Evolutionary conservation across 345 rosid genomes (phyloP), one percentile per base, ranked within the genome.

Genomic region (Lepidium sativum): DNA sequence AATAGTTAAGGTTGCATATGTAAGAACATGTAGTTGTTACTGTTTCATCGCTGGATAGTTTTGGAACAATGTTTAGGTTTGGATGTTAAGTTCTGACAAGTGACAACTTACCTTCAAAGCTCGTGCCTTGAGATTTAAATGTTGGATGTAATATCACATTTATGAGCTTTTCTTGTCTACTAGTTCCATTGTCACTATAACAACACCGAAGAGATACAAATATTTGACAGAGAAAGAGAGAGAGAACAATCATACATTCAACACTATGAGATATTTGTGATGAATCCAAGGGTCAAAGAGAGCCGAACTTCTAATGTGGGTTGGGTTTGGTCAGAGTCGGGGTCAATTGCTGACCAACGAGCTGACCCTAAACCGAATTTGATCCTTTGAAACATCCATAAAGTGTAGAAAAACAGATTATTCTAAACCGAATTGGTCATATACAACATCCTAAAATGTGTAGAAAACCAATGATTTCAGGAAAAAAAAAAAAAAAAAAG

Each of bases 71-170:
- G 59, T 48, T 41, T 63, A 63, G 65, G 65, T 33, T 17, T 71
- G 70, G 70, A 55, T 63, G 53, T 71, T 31, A 20, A 71, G 44
- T 48, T 49, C 11, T 39, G 70, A 71, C 44, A 70, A 54, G 8
- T 39, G 70, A 71, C 44, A 70, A 54, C 29, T 53, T 54, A 54
- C 14, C 8, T 54, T 54, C 37, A 14, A 50, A 51, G 49, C 60
- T 50, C 70, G 49, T 69, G 67, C 23, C 67, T 41, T 71, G 70
- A 63, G 75, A 64, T 40, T 48, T 45, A 34, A 39, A 54, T 47
- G 25, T 70, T 63, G 58, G 64, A 38, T 48, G 29, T 54, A 4
- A 25, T 25, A 63, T 63, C 11, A 51, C 52, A 70, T 45, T 71
- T 14, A 55, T 55, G 15, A 38, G 6, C 6, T 47, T 71, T 37